Evolutionary conservation across 176 grass and related monocot genomes (phyloP), one percentile per base, ranked within the genome.

Genomic region (Miscanthus lutarioriparius): DNA sequence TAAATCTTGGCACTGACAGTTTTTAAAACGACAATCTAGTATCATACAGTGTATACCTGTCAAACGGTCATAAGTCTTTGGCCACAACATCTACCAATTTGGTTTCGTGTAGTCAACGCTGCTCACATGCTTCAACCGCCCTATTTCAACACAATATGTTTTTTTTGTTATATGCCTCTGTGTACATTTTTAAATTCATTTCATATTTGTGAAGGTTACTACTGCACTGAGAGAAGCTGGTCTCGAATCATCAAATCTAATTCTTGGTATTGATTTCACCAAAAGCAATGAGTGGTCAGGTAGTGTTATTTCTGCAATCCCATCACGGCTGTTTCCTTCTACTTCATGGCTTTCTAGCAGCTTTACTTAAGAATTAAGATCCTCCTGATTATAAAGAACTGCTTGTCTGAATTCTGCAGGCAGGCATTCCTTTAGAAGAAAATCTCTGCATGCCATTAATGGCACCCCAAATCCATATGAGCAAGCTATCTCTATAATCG

Each of bases 211-310:
- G 27, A 85, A 98, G 96, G 93, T 98, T 54, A 86, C 86, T 87
- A 40, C 85, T 89, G 91, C 93, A 70, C 78, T 98, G 77, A 93
- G 93, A 81, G 93, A 98, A 84, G 87, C 96, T 83, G 96, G 96
- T 66, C 96, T 98, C 33, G 93, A 94, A 78, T 98, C 96, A 23
- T 95, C 96, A 68, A 98, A 98, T 86, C 85, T 98, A 25, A 89
- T 98, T 80, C 89, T 98, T 65, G 96, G 89, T 53, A 90, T 98
- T 67, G 96, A 98, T 86, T 98, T 98, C 74, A 98, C 96, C 8
- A 98, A 98, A 89, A 98, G 96, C 74, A 98, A 98, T 75, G 96
- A 98, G 74, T 95, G 96, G 96, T 95, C 96, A 91, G 96, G 96
- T 97, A 71, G 63, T 76, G 66, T 44, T 80, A 84, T 56, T 80